A percentile compares a stretch with the other conserved stretches of the same genome.
Evolutionary conservation across 495 filamentous ascomycete species (phyloP).

Genomic region (Symbiotaphrina buchneri): DNA sequence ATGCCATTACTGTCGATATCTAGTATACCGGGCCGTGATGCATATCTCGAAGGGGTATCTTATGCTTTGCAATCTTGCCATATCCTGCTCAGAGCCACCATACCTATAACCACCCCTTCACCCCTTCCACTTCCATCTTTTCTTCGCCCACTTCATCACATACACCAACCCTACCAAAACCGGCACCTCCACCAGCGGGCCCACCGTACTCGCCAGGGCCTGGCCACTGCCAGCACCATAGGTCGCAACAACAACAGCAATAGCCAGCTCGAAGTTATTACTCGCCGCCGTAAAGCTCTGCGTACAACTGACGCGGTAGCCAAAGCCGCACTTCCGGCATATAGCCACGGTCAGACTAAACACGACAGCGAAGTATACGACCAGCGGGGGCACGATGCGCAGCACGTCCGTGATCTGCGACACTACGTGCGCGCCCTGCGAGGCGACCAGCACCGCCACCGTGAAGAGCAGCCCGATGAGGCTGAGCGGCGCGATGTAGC

Average conservation of each 20-base stretch:
- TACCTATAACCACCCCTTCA: neutral
- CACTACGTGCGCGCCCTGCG: constrained; percentile 57
- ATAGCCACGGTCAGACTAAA: constrained; percentile 47
- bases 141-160: constrained; percentile 36
- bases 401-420: constrained; percentile 67
- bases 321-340: constrained; percentile 36
- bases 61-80: too few relatives aligned
- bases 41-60: too few relatives aligned
- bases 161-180: constrained; percentile 69
- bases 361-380: constrained; percentile 58
- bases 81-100: too few relatives aligned
- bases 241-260: constrained; percentile 73
- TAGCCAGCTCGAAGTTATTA: constrained; percentile 89
- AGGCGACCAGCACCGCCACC: constrained; percentile 67
- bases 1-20: too few relatives aligned
- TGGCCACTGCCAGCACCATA: constrained; percentile 67
- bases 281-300: constrained; percentile 90
- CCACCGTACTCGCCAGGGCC: constrained; percentile 74
- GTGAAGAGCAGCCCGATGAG: constrained; percentile 72
- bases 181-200: constrained; percentile 80
- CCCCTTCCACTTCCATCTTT: constrained; percentile 28
- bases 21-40: too few relatives aligned
- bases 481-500: constrained; percentile 46
- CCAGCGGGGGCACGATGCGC: constrained; percentile 54
- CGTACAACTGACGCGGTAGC: constrained; percentile 47